Conservation (phyloP, 768 basidiomycete species). For the Porpolomopsis calyptriformis region DNA sequence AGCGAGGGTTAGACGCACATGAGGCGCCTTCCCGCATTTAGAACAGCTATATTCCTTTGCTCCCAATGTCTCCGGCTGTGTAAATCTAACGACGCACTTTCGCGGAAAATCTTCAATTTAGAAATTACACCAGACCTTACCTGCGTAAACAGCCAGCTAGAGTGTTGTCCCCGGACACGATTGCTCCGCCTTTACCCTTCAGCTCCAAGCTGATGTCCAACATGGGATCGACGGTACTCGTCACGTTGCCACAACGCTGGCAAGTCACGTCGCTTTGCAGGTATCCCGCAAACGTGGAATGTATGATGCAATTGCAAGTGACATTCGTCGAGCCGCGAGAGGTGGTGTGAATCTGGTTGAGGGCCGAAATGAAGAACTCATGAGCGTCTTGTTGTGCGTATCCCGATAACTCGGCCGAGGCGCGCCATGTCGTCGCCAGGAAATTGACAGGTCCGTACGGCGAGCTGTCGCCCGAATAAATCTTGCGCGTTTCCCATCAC, state of each 20-base stretch:
- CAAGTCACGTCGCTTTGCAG: slow-evolving; percentile 87
- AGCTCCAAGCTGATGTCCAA: slow-evolving; percentile 86
- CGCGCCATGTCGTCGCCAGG: slow-evolving; percentile 75
- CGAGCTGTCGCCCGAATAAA: slow-evolving; percentile 44
- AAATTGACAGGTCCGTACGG: slow-evolving; percentile 79
- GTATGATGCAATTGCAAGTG: slow-evolving; percentile 84
- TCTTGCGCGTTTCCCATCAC: slow-evolving; percentile 21
- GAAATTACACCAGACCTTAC: slow-evolving; percentile 26
- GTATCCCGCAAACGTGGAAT: slow-evolving; percentile 79
- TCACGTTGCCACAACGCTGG: slow-evolving; percentile 70
- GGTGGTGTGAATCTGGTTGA: slow-evolving; percentile 81
- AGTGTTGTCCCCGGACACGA: slow-evolving; percentile 43
- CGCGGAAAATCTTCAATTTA: background rate
- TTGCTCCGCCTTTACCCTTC: slow-evolving; percentile 40
- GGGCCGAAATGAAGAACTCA: slow-evolving; percentile 71
- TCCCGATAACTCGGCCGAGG: slow-evolving; percentile 72
- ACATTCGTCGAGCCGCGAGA: slow-evolving; percentile 66
- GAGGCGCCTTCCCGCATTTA: slow-evolving; percentile 65
- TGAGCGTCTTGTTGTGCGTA: slow-evolving; percentile 95
- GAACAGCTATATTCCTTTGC: slow-evolving; percentile 76
- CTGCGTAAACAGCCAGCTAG: slow-evolving; percentile 67
- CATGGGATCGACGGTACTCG: slow-evolving; percentile 77
- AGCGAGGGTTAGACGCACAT: slow-evolving; percentile 29
- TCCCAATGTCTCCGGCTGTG: slow-evolving; percentile 74
- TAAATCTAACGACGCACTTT: slow-evolving; percentile 43